A percentile compares a stretch with the other conserved stretches of the same genome.
phyloP scores from a whole-genome alignment of 139 green algal species.

The Edaphochlamys debaryana region DNA sequence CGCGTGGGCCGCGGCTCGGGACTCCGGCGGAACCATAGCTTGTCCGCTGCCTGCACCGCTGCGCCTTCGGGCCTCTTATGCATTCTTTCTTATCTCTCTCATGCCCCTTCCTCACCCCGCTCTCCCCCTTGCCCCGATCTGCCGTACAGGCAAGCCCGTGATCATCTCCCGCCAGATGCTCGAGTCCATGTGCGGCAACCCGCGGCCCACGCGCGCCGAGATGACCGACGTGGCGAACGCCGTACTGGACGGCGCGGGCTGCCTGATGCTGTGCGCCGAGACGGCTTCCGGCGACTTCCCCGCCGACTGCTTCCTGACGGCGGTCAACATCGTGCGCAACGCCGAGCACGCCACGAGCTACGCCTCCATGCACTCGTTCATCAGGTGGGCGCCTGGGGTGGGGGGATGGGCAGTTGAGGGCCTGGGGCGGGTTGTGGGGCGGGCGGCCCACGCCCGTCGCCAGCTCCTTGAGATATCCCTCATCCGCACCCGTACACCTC shows the following conservation, averaged over 20 bases:
- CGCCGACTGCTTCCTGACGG: constrained; percentile 56
- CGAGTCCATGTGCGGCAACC: constrained; percentile 66
- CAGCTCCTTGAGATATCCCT: too few relatives aligned
- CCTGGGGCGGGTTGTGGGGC: too few relatives aligned
- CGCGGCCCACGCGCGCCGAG: constrained; percentile 69
- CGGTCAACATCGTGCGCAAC: constrained; percentile 61
- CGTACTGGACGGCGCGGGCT: constrained; percentile 66
- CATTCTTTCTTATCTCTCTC: too few relatives aligned
- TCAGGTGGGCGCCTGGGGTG: constrained; percentile 37
- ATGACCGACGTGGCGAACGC: constrained; percentile 75
- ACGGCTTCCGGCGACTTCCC: constrained; percentile 66
- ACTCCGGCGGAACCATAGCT: too few relatives aligned
- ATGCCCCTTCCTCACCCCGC: too few relatives aligned
- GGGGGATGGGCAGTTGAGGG: too few relatives aligned
- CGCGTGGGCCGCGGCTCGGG: too few relatives aligned
- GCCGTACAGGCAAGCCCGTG: constrained; percentile 57
- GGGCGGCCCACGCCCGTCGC: too few relatives aligned
- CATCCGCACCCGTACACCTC: too few relatives aligned
- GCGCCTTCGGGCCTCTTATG: too few relatives aligned
- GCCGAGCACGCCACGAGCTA: constrained; percentile 70
- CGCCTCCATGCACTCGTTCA: constrained; percentile 64
- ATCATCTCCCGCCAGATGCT: constrained; percentile 69
- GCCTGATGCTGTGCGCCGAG: constrained; percentile 69
- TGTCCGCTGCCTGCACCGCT: too few relatives aligned
- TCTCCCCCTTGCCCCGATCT: too few relatives aligned